These are phyloP conservation scores for Fusarium oxysporum DNA, from an alignment of 2,329 filamentous ascomycete species.

Conservation along the genomic window DNA sequence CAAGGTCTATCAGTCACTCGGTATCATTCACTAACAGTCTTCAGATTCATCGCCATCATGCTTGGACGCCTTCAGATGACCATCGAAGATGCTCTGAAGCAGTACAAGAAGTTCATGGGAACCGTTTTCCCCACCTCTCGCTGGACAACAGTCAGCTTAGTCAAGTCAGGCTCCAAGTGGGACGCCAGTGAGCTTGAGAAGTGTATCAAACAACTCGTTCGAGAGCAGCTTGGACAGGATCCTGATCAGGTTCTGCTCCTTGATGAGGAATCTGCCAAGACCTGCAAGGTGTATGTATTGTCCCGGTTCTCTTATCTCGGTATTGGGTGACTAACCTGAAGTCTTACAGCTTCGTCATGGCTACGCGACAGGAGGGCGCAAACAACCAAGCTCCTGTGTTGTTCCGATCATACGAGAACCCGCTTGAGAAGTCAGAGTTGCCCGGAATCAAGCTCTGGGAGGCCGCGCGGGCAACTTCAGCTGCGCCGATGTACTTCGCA, in stretches of 20 bases:
- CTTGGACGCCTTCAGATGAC: background rate
- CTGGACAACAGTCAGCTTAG: background rate
- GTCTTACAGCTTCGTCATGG: background rate
- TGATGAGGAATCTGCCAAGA: background rate
- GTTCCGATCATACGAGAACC: background rate
- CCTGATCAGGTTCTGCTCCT: background rate
- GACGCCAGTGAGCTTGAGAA: background rate
- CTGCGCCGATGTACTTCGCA: background rate
- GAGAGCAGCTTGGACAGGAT: background rate
- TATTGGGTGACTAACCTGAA: background rate
- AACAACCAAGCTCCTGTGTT: background rate
- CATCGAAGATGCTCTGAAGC: background rate
- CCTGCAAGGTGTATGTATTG: background rate
- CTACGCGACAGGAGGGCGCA: background rate
- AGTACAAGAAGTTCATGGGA: background rate
- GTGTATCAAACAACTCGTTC: background rate
- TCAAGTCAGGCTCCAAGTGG: background rate
- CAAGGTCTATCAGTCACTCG: rapidly evolving
- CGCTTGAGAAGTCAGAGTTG: background rate
- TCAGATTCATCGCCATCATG: background rate
- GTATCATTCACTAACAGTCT: background rate
- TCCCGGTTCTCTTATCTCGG: rapidly evolving
- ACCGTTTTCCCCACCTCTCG: background rate
- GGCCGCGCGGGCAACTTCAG: background rate
- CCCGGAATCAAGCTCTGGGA: background rate